phyloP scores from a whole-genome alignment of 257 asterid species.

The Lantana camara region DNA sequence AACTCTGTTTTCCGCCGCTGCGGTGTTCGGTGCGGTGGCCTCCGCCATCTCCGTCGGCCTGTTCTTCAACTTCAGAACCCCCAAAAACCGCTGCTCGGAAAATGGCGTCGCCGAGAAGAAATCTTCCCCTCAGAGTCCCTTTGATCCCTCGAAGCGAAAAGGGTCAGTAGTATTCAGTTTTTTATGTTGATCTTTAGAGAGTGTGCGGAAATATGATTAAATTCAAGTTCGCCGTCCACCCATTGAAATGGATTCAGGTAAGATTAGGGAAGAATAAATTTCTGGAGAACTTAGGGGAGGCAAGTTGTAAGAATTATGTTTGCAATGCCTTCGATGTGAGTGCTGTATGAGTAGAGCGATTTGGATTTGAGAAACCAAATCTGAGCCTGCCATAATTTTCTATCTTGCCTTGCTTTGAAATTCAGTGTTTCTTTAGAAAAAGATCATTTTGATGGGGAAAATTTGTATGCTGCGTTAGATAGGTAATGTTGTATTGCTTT shows the following conservation, averaged over 20 bases:
- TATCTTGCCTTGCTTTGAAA: constrained; percentile 5
- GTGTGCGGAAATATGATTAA: neutral
- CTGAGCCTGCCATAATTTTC: neutral
- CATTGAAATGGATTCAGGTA: too few species aligned
- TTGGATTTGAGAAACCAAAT: neutral
- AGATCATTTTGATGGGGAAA: neutral
- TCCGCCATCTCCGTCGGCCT: constrained; percentile 51
- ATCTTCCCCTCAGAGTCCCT: constrained; percentile 53
- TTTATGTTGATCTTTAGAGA: neutral
- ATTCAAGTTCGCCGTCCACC: neutral
- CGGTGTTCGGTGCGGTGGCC: constrained; percentile 60
- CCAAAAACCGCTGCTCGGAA: constrained; percentile 34
- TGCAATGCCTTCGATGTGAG: neutral
- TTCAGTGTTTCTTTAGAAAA: neutral
- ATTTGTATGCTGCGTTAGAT: neutral
- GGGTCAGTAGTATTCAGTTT: constrained; percentile 51
- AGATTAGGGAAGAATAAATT: too few species aligned
- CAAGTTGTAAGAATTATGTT: neutral
- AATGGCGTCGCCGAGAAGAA: constrained; percentile 36
- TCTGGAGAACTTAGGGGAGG: neutral
- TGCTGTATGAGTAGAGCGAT: neutral
- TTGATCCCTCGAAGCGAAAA: constrained; percentile 69
- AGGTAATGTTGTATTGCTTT: neutral
- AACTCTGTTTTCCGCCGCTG: constrained; percentile 59
- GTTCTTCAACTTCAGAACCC: constrained; percentile 37